Evolutionary conservation across 2,329 filamentous ascomycete genomes (phyloP), one percentile per base, ranked within the genome.

Genomic region (Fusarium sublunatum): DNA sequence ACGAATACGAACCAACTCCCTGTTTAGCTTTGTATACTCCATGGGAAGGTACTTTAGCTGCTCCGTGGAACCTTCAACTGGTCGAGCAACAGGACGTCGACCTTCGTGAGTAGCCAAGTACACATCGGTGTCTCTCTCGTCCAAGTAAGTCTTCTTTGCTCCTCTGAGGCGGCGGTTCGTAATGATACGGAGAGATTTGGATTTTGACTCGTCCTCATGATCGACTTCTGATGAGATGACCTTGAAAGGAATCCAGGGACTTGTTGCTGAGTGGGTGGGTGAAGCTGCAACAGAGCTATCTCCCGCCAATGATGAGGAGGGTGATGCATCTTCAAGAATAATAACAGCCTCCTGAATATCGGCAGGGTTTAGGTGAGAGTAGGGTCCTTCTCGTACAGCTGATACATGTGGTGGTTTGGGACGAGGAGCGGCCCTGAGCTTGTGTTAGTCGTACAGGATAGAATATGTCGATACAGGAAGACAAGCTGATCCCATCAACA

Each of bases 1-100:
- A 84, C 81, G 82, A 25, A 79, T 77, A 44, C 78, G 74, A 15
- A 83, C 73, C n/a, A 85, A 74, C 51, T 84, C 81, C 32, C 77
- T 76, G 49, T 83, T 81, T 44, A 80, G 72, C 44, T 73, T 74
- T 13, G 78, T 80, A 9, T 76, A 75, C 4, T 70, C 74, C 68
- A 81, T 77, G 5, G 80, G 79, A 15, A 82, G 67, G 25, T 76
- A 75, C 8, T 75, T 68, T 28, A 81, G 57, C 26, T 79, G 77
- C 34, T 78, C 75, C 29, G 74, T 70, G 3, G 70, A 65, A 22
- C 54, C 67, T 45, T 63, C 74, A 22, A 72, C 64, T 12, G 69
- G 70, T 9, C 44, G 42, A 28, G 65, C 48, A 8, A 68, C 24
- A 22, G 68, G 71, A 12, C 64, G 61, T 7, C 50, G 53, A 1